Evolutionary conservation across 805 yeast species (phyloP), one percentile per base, ranked within the genome.

Genomic region (Nakazawaea siamensis): DNA sequence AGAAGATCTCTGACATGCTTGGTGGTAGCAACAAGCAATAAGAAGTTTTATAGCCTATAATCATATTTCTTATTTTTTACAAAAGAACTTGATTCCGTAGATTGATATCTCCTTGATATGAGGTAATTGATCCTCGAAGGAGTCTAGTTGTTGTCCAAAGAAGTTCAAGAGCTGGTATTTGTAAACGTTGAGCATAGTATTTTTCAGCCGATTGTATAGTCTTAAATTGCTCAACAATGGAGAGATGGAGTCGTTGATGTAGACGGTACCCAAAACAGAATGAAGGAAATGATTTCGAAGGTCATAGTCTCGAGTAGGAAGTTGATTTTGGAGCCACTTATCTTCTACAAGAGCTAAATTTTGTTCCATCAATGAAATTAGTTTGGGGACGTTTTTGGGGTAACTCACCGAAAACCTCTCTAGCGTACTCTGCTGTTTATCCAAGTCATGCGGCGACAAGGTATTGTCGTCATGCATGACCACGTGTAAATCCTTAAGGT

Each of bases 1-100:
- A 83, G 65, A 60, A 73, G 43, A 59, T 70, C 18, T 64, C 72
- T 45, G 94, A 83, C 62, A 57, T 69, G 37, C 62, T 70, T 43
- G 49, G 60, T 40, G 80, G 80, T 34, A 67, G 66, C 52, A 20
- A 20, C 23, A 35, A 34, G 28, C 32, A 35, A 21, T 38, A 27
- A 33, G n/a, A 8, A 13, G 19, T 27, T 17, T 27, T 5, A 11
- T 25, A 25, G 27, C n/a, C 14, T 9, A 25, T 11, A 13, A 9
- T 13, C 7, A 13, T 10, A 11, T 25, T 7, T 25, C 7, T 25
- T 7, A 13, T 25, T 25, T 25, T 8, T 12, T 12, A 13, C n/a
- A 25, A 13, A 10, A 25, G 12, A 37, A 37, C 16, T 32, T 37
- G 16, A 37, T 18, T 4, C 33, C 36, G 11, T 13, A 14, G 16